Base-by-base conservation (phyloP, 441 rosid species). In the Adansonia rubrostipa region DNA sequence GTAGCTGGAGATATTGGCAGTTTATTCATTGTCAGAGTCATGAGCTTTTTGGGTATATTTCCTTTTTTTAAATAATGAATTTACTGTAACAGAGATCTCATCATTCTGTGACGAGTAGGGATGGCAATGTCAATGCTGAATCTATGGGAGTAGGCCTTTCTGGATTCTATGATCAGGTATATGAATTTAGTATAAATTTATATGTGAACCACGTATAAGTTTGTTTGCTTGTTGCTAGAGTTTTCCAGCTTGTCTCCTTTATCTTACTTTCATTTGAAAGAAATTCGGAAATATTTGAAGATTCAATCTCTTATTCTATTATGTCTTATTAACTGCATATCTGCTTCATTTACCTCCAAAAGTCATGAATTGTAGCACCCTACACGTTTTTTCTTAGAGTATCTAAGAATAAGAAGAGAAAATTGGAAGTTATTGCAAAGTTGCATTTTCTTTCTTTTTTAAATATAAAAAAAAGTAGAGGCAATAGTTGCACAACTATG, bases 101-200 rank as follows among this genome's bases (percentile, higher is more conserved):
- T 71, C 84, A 82, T 73, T 75, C 87, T 45, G 48, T 75, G 28
- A 45, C 82, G 61, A 85, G 54, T 83, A 84, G 87, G 82, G 98
- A 93, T 33, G 98, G 91, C 62, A 82, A 75, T 71, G 80, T 82
- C 69, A 81, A 53, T 76, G 61, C 74, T 24, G 98, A 93, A 17
- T 63, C 81, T 80, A 82, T 82, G 78, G 98, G 88, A 75, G 82
- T 92, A 11, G 98, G 91, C 84, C 88, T 92, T 79, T 85, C 86
- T 75, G 98, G 92, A 81, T 92, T 95, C 64, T 86, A 81, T 28
- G 92, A 85, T 28, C 95, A 88, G 99, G 99, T 92, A 56, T 1
- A 17, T 17, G 61, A 56, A 17, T 56, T 56, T 17, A 22, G n/a
- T 56, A 56, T 56, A 17, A 56, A 56, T 56, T 56, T 56, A 6